These are phyloP conservation scores for Phlebiopsis gigantea DNA, from an alignment of 768 basidiomycete genomes.

Conservation along the genomic window DNA sequence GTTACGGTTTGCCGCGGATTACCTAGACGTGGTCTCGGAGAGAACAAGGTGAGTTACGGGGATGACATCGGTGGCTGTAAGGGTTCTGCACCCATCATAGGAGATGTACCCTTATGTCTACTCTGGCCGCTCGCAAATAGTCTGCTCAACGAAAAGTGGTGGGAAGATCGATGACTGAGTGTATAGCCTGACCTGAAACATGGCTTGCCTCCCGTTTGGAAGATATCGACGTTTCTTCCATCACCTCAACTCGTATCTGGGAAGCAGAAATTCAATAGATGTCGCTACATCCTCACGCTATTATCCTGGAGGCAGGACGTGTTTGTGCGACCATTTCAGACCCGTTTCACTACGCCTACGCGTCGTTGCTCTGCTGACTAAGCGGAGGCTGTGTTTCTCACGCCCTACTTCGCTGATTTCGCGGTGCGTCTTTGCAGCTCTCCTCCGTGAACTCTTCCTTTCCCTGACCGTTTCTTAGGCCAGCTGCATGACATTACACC, in stretches of 20 bases:
- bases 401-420: background rate
- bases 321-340: no score
- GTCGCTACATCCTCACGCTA: no score
- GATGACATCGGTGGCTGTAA: background rate
- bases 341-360: no score
- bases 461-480: no score
- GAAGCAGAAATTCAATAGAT: no score
- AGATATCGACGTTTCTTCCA: background rate
- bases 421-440: no score
- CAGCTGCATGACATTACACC: no score
- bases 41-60: background rate
- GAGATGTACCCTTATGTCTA: background rate
- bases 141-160: background rate
- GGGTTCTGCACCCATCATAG: background rate
- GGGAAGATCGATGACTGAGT: slow-evolving; percentile 6
- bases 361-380: background rate
- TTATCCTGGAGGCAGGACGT: no score
- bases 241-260: no score
- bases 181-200: background rate
- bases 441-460: no score
- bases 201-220: background rate
- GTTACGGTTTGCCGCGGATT: no score
- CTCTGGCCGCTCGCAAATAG: background rate
- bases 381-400: background rate
- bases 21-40: no score